Conservation (phyloP, 1,284 basidiomycete species). For the Takashimella koratensis region DNA sequence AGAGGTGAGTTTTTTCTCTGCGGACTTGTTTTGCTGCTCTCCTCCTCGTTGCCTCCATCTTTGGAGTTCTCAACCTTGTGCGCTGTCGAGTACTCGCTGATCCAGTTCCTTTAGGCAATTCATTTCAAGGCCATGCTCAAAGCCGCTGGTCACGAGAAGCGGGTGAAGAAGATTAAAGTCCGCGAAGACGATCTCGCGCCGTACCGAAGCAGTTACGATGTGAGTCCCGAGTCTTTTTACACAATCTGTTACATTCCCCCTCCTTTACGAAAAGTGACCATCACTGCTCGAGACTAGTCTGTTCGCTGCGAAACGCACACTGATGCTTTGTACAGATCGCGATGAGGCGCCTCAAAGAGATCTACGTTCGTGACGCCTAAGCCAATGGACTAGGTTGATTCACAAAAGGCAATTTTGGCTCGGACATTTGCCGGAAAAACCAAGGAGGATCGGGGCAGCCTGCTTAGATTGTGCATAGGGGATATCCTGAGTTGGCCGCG, state of each 20-base stretch:
- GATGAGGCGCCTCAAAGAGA: conserved; percentile 29
- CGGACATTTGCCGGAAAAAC: too few relatives aligned
- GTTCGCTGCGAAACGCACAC: too few relatives aligned
- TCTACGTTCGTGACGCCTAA: conserved; percentile 20
- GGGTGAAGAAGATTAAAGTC: conserved; percentile 69
- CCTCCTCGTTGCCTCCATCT: too few relatives aligned
- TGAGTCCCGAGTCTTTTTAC: conserved; percentile 21
- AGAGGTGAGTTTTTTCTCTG: conserved; percentile 58
- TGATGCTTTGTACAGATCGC: conserved; percentile 21
- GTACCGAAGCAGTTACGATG: conserved; percentile 62
- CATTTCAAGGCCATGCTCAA: conserved; percentile 84
- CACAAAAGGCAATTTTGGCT: too few relatives aligned
- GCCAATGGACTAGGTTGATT: too few relatives aligned
- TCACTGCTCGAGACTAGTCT: too few relatives aligned
- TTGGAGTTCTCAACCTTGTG: too few relatives aligned
- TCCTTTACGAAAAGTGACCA: too few relatives aligned
- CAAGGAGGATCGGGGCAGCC: too few relatives aligned
- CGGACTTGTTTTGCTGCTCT: conserved; percentile 1
- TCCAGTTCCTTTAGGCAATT: conserved; percentile 67
- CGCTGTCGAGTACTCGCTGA: too few relatives aligned
- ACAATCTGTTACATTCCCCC: conserved; percentile 51
- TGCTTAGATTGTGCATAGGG: too few relatives aligned
- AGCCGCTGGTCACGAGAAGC: conserved; percentile 66
- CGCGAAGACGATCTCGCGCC: conserved; percentile 60
- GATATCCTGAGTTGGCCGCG: too few relatives aligned